These are phyloP conservation scores for Tuber aestivum DNA, from an alignment of 495 filamentous ascomycete species.

Conservation along the genomic window DNA sequence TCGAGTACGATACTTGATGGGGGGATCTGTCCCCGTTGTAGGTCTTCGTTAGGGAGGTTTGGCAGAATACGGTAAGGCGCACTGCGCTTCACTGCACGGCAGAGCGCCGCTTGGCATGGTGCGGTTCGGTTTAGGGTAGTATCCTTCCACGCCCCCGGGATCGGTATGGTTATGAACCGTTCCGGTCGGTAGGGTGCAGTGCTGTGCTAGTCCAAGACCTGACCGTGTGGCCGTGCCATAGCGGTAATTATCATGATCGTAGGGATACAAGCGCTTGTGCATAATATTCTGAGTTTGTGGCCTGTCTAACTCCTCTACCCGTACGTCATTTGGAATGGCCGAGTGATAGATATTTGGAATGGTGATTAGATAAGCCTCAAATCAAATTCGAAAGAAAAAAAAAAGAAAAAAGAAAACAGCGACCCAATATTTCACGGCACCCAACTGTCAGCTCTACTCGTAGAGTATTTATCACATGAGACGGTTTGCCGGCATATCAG, in stretches of 20 bases:
- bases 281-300: neutral
- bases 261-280: neutral
- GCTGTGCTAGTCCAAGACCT: neutral
- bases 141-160: no score
- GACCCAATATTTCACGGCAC: neutral
- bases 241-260: neutral
- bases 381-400: neutral
- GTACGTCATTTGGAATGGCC: neutral
- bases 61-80: no score
- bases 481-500: neutral
- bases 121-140: no score
- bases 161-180: no score
- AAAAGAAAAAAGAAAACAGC: neutral
- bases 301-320: neutral
- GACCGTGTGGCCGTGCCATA: neutral
- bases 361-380: neutral
- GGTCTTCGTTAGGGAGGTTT: no score
- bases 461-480: neutral
- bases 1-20: no score
- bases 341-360: neutral
- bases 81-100: no score
- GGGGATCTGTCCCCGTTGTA: no score
- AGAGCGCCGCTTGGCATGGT: no score
- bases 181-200: neutral
- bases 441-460: neutral